Base-by-base conservation (phyloP, 164 flowering plant species). In the Magnolia kwangsiensis region DNA sequence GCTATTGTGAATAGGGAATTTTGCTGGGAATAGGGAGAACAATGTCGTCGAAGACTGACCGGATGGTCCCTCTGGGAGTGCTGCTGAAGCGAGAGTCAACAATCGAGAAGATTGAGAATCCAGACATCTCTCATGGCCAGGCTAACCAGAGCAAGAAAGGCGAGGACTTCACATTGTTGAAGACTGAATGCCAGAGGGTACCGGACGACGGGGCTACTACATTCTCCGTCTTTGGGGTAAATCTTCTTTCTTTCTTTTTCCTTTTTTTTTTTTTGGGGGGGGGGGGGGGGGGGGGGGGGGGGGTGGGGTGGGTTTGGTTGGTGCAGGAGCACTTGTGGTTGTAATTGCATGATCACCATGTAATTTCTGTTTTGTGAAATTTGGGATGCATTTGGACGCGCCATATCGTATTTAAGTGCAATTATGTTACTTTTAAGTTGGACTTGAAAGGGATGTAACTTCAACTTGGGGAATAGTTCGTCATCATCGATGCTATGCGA, bases 131-230 rank as follows among this genome's bases (percentile, higher is more conserved):
- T 5, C 84, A 91, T 75, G 98, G 98, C n/a, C 94, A 93, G 81
- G 97, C 95, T 16, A 83, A 76, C 74, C 98, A 94, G 79, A 91
- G 93, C 87, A 96, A 96, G 91, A 96, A 96, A 80, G 98, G 99
- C 29, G 99, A 96, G 85, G 99, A 96, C 67, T 94, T 85, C 51
- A 93, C 96, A 0, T 77, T 96, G 55, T 69, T 89, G 59, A 93
- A 96, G 86, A 86, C 93, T 0, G 98, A 91, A 76, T 92, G 98
- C 73, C 88, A 96, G 74, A 83, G 97, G 31, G 70, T 87, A 4
- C 82, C 89, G 13, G 98, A 91, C 24, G 98, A 95, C 86, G 98
- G 95, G 10, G 80, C 86, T 67, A 81, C 93, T 59, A 92, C 98
- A 0, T 96, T 87, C 83, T 90, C 95, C 8, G 98, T 91, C 78